Conservation (phyloP, 331 rosid genomes). For the Pyrus hybrid region DNA sequence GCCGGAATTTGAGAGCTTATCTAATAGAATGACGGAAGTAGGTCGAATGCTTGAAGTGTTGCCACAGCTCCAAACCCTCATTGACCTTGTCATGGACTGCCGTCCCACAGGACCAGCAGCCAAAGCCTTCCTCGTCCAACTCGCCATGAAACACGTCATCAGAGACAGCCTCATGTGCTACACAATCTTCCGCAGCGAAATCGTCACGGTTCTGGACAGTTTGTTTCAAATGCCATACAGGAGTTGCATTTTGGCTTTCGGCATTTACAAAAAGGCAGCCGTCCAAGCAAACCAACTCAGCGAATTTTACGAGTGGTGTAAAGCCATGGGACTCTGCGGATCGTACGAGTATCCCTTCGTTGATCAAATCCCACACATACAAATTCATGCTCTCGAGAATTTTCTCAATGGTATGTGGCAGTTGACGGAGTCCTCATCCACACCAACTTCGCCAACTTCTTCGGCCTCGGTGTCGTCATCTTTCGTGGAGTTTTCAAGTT, state of each 20-base stretch:
- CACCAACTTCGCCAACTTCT: background rate
- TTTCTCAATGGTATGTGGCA: slow-evolving; percentile 66
- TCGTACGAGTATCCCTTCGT: slow-evolving; percentile 46
- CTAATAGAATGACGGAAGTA: slow-evolving; percentile 37
- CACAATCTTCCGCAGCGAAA: slow-evolving; percentile 29
- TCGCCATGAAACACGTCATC: slow-evolving; percentile 48
- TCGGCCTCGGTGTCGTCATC: background rate
- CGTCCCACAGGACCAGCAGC: slow-evolving; percentile 33
- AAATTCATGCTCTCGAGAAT: slow-evolving; percentile 46
- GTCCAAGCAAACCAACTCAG: slow-evolving; percentile 39
- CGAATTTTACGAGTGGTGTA: slow-evolving; percentile 64
- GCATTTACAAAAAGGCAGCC: slow-evolving; percentile 56
- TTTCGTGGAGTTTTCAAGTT: slow-evolving; percentile 5
- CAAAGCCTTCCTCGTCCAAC: slow-evolving; percentile 27
- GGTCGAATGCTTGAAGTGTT: slow-evolving; percentile 40
- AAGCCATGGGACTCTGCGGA: slow-evolving; percentile 41
- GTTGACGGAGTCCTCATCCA: slow-evolving; percentile 38
- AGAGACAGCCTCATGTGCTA: slow-evolving; percentile 56
- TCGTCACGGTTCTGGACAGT: slow-evolving; percentile 43
- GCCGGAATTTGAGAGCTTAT: background rate
- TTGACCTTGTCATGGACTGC: slow-evolving; percentile 64
- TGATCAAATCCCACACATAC: slow-evolving; percentile 44
- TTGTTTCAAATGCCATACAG: slow-evolving; percentile 54
- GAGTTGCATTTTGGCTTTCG: slow-evolving; percentile 39
- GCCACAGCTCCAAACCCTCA: slow-evolving; percentile 53